Percentiles rank a stretch among this genome's conserved stretches.
phyloP scores from a whole-genome alignment of 495 filamentous ascomycete species.

The Hypoxylon rickii region DNA sequence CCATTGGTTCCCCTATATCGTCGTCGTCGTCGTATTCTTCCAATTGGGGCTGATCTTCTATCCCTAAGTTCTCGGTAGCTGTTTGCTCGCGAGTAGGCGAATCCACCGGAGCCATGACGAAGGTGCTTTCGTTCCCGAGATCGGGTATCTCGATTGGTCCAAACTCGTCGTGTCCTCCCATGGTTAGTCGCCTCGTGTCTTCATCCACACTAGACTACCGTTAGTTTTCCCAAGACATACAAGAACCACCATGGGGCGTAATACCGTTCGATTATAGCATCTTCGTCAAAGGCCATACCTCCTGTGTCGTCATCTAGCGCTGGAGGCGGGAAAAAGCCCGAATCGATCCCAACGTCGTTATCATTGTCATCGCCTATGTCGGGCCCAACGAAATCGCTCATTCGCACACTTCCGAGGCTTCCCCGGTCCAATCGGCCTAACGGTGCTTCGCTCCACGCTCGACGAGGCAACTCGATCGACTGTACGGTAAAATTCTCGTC shows the following conservation, averaged over 20 bases:
- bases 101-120: constrained; percentile 43
- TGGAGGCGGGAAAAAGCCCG: constrained; percentile 47
- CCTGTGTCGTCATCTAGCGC: constrained; percentile 43
- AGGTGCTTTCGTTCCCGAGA: constrained; percentile 51
- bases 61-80: constrained; percentile 13
- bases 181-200: constrained; percentile 38
- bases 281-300: constrained; percentile 48
- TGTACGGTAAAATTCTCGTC: constrained; percentile 70
- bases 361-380: constrained; percentile 44
- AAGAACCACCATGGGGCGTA: constrained; percentile 31
- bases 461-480: constrained; percentile 71
- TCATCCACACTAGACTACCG: constrained; percentile 43
- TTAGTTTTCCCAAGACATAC: constrained; percentile 10
- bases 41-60: constrained; percentile 17
- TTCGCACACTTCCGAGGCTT: constrained; percentile 58
- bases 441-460: constrained; percentile 60
- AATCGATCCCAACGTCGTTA: constrained; percentile 57
- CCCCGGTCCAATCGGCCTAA: constrained; percentile 52
- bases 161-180: constrained; percentile 50
- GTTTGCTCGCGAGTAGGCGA: constrained; percentile 32
- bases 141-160: constrained; percentile 49
- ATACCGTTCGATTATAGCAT: constrained; percentile 43
- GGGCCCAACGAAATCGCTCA: constrained; percentile 65
- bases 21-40: constrained; percentile 39
- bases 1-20: constrained; percentile 32